These are phyloP conservation scores for Musa balbisiana DNA, from an alignment of 202 grass and related monocot genomes.

Conservation along the genomic window DNA sequence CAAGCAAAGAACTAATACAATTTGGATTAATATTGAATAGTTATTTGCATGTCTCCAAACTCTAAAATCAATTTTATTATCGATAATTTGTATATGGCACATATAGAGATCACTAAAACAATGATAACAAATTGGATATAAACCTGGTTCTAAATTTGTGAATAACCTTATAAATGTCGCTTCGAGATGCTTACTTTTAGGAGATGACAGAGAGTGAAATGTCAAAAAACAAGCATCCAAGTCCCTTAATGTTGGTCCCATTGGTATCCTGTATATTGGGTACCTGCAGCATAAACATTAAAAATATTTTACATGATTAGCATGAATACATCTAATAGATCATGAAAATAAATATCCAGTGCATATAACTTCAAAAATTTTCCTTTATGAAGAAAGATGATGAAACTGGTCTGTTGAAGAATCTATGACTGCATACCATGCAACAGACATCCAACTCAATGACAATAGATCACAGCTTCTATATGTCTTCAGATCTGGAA, in stretches of 20 bases:
- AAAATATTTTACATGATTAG: background rate
- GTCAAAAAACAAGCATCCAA: conserved; percentile 79
- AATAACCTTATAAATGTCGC: background rate
- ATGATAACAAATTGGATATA: too few species aligned
- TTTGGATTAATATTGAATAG: too few species aligned
- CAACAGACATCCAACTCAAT: conserved; percentile 96
- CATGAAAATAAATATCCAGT: background rate
- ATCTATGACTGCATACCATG: conserved; percentile 51
- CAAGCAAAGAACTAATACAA: too few species aligned
- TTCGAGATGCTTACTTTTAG: conserved; percentile 26
- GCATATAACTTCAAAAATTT: background rate
- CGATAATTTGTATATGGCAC: too few species aligned
- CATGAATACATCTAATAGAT: background rate
- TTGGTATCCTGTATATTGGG: conserved; percentile 86
- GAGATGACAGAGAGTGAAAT: conserved; percentile 50
- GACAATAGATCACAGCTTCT: conserved; percentile 78
- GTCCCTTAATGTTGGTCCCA: conserved; percentile 60
- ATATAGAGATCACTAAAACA: too few species aligned
- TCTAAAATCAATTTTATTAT: too few species aligned
- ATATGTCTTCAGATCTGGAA: conserved; percentile 77
- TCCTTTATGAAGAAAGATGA: background rate
- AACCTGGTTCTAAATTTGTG: background rate
- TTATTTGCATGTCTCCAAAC: too few species aligned
- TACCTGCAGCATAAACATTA: conserved; percentile 39
- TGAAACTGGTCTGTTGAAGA: background rate